These are phyloP conservation scores for Colletotrichum neosansevieriae DNA, from an alignment of 2,329 filamentous ascomycete species.

Conservation along the genomic window DNA sequence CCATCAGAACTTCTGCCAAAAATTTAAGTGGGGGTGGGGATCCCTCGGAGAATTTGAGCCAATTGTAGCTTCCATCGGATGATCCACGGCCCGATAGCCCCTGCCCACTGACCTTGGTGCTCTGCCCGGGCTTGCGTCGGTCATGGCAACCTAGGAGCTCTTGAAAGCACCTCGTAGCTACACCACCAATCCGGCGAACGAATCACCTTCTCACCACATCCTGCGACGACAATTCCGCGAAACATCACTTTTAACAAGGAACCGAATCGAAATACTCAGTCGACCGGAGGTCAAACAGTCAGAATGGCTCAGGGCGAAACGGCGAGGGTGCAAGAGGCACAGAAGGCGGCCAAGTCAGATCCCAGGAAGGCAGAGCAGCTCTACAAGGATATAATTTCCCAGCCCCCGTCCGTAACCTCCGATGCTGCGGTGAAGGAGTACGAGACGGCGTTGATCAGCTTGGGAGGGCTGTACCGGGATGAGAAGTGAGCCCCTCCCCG, in stretches of 20 bases:
- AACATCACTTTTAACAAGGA: background rate
- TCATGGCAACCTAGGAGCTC: slow-evolving; percentile 41
- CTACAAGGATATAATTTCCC: slow-evolving; percentile 90
- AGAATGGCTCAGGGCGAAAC: slow-evolving; percentile 70
- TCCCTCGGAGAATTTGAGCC: slow-evolving; percentile 35
- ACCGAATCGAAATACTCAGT: slow-evolving; percentile 8
- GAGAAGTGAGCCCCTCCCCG: slow-evolving; percentile 70
- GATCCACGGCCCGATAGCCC: slow-evolving; percentile 26
- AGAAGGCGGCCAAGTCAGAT: slow-evolving; percentile 83
- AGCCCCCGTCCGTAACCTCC: slow-evolving; percentile 82
- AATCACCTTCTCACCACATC: slow-evolving; percentile 11
- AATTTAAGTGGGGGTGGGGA: slow-evolving; percentile 41
- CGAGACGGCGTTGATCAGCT: slow-evolving; percentile 85
- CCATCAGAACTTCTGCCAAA: slow-evolving; percentile 40
- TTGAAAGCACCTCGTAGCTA: slow-evolving; percentile 31
- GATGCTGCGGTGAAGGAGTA: slow-evolving; percentile 93
- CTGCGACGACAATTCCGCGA: slow-evolving; percentile 29
- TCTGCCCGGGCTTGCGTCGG: slow-evolving; percentile 34
- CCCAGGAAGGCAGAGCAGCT: slow-evolving; percentile 86
- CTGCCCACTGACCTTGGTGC: slow-evolving; percentile 9
- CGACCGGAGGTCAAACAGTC: slow-evolving; percentile 15
- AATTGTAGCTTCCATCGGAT: slow-evolving; percentile 28
- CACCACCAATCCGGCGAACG: slow-evolving; percentile 38
- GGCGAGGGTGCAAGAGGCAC: slow-evolving; percentile 85
- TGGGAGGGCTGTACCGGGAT: slow-evolving; percentile 94